A percentile compares a stretch with the other conserved stretches of the same genome.
Conservation (phyloP, 306 rosid species). For the Urtica urens region DNA sequence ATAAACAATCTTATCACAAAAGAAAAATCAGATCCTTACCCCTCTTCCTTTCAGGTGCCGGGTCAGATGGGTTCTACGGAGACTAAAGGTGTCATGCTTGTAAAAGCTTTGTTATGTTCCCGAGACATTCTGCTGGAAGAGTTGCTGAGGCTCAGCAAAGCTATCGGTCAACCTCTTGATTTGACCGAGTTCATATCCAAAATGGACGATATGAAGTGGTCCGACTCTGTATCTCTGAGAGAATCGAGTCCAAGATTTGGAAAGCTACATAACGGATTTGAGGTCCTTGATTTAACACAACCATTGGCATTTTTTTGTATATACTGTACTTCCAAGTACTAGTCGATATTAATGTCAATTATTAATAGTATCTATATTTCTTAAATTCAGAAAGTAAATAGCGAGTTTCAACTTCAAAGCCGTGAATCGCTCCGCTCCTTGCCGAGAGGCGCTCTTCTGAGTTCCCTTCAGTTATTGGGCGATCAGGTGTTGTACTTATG, state of each 20-base stretch:
- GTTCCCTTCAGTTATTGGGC: slow-evolving; percentile 41
- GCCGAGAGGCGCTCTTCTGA: slow-evolving; percentile 37
- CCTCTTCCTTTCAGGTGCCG: slow-evolving; percentile 28
- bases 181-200: slow-evolving; percentile 52
- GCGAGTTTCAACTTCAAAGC: slow-evolving; percentile 27
- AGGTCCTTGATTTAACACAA: slow-evolving; percentile 67
- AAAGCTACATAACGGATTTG: slow-evolving; percentile 59
- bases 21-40: neutral
- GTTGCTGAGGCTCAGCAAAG: slow-evolving; percentile 53
- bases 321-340: slow-evolving; percentile 1
- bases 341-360: slow-evolving; percentile 4
- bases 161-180: slow-evolving; percentile 44
- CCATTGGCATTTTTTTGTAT: neutral
- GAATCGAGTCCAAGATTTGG: slow-evolving; percentile 42
- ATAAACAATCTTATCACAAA: neutral
- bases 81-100: slow-evolving; percentile 32
- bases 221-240: slow-evolving; percentile 26
- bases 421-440: slow-evolving; percentile 31
- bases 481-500: slow-evolving; percentile 71
- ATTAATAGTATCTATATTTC: slow-evolving; percentile 7
- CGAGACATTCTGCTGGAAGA: slow-evolving; percentile 72
- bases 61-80: slow-evolving; percentile 31
- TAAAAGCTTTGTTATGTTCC: slow-evolving; percentile 55
- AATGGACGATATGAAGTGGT: slow-evolving; percentile 42
- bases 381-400: slow-evolving; percentile 38